Evolutionary conservation across 2,329 filamentous ascomycete genomes (phyloP).

Genomic region (Colletotrichum lentis): DNA sequence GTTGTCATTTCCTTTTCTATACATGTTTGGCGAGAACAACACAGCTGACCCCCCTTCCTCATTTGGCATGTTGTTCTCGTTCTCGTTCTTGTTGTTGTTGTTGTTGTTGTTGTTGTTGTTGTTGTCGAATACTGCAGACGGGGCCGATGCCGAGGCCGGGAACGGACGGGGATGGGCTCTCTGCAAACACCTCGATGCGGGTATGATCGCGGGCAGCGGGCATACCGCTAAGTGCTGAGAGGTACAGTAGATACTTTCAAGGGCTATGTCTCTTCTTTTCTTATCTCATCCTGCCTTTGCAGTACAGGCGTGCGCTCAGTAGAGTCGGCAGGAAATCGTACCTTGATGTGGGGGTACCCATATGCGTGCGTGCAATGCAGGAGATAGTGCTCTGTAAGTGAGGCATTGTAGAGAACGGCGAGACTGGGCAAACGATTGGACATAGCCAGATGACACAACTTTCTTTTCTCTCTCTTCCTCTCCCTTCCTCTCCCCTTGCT

Average conservation of each 20-base stretch:
- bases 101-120: too few species aligned
- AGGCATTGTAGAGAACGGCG: neutral
- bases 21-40: neutral
- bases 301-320: neutral
- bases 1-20: constrained; percentile 1
- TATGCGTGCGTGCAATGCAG: neutral
- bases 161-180: neutral
- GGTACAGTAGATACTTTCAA: too few species aligned
- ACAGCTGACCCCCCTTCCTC: neutral
- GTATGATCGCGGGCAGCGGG: neutral
- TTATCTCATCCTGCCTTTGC: neutral
- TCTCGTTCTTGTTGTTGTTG: neutral
- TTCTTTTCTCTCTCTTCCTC: neutral
- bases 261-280: neutral
- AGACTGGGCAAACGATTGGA: neutral
- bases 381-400: neutral
- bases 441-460: neutral
- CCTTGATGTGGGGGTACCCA: neutral
- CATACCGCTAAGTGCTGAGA: neutral
- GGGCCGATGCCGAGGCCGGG: neutral
- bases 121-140: neutral
- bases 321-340: neutral
- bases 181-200: constrained; percentile 1
- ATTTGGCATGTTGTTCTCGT: neutral
- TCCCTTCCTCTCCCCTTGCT: neutral